These are phyloP conservation scores for Glomus cerebriforme DNA, from an alignment of 192 early-diverging fungal genomes.

Conservation along the genomic window DNA sequence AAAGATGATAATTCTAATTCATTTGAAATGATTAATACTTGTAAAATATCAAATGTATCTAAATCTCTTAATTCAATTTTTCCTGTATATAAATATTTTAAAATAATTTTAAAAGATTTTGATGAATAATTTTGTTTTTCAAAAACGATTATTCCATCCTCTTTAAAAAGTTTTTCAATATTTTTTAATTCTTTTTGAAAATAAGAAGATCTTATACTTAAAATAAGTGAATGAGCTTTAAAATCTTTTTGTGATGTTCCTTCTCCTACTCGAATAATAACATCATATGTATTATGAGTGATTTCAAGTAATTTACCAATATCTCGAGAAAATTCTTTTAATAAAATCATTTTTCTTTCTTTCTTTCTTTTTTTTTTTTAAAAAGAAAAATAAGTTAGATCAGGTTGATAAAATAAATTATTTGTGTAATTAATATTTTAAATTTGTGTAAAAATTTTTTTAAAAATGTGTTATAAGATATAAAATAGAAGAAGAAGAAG, in stretches of 20 bases:
- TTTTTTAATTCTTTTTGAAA: background rate
- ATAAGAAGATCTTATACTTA: background rate
- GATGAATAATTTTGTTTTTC: background rate
- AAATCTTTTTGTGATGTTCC: background rate
- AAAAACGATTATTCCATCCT: background rate
- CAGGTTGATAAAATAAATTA: too few species aligned
- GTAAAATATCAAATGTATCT: background rate
- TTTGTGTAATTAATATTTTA: too few species aligned
- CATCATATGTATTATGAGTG: background rate
- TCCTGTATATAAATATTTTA: conserved; percentile 20
- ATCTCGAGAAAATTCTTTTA: background rate
- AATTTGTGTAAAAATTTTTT: too few species aligned
- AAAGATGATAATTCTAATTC: conserved; percentile 1
- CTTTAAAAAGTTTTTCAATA: background rate
- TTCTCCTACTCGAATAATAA: background rate
- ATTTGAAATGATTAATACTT: background rate
- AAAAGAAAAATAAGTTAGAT: too few species aligned
- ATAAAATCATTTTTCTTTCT: background rate
- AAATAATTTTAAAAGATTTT: background rate
- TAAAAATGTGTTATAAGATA: too few species aligned
- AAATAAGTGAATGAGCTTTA: conserved; percentile 8
- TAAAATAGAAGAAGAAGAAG: too few species aligned
- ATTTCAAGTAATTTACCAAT: background rate
- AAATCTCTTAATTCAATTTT: background rate
- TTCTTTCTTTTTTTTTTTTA: too few species aligned